phyloP scores from a whole-genome alignment of 495 filamentous ascomycete species.

The Hypoxylon intermedium region DNA sequence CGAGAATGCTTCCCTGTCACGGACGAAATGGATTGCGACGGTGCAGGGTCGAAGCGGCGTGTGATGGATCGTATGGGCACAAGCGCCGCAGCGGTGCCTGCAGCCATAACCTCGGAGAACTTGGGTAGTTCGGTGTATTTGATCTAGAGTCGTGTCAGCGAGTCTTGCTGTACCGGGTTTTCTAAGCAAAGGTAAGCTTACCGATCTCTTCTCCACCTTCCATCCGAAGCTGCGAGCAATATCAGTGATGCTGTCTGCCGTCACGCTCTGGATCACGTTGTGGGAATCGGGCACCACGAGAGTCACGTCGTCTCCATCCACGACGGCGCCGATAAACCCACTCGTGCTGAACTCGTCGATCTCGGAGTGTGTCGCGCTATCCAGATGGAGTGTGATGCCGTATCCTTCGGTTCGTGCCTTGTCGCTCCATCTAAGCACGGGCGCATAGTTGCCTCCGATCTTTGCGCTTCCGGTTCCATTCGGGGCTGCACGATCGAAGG shows the following conservation, averaged over 20 bases:
- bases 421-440: slow-evolving; percentile 80
- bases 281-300: slow-evolving; percentile 81
- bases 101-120: slow-evolving; percentile 89
- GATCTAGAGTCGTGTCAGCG: slow-evolving; percentile 57
- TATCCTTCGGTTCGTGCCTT: slow-evolving; percentile 74
- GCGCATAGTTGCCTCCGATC: slow-evolving; percentile 82
- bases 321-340: slow-evolving; percentile 79
- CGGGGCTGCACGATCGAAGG: slow-evolving; percentile 77
- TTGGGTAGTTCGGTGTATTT: slow-evolving; percentile 76
- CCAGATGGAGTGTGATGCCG: slow-evolving; percentile 86
- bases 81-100: slow-evolving; percentile 89
- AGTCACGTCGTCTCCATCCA: slow-evolving; percentile 65
- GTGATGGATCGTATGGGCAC: slow-evolving; percentile 91
- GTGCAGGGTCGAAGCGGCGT: slow-evolving; percentile 58
- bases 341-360: slow-evolving; percentile 92
- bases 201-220: slow-evolving; percentile 67
- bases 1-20: slow-evolving; percentile 43
- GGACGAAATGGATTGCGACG: slow-evolving; percentile 44
- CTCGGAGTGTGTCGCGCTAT: slow-evolving; percentile 77
- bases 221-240: slow-evolving; percentile 72
- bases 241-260: slow-evolving; percentile 71
- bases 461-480: slow-evolving; percentile 77
- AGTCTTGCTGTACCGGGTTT: not conserved
- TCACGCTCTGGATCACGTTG: slow-evolving; percentile 84
- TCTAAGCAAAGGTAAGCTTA: slow-evolving; percentile 39